Percentiles rank a stretch among this genome's conserved stretches.
phyloP scores from a whole-genome alignment of 768 basidiomycete genomes.

The Termitomyces sp. region DNA sequence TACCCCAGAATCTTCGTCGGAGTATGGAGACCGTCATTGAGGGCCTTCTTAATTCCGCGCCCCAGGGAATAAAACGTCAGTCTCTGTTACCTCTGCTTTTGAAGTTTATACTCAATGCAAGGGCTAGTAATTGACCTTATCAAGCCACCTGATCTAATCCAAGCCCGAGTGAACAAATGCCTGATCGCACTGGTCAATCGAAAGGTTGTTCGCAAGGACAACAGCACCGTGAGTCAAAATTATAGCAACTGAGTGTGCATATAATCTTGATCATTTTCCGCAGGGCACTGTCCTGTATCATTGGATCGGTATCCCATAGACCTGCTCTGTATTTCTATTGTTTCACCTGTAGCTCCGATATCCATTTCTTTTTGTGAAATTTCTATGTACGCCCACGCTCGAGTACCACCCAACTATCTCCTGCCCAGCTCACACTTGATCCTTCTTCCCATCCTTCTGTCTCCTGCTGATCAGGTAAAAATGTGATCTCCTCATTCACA shows the following conservation, averaged over 20 bases:
- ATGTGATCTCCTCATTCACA: neutral
- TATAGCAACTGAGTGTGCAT: neutral
- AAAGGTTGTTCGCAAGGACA: constrained; percentile 80
- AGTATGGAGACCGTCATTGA: constrained; percentile 82
- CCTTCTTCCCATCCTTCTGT: constrained; percentile 9
- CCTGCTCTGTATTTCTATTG: neutral
- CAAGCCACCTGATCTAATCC: constrained; percentile 76
- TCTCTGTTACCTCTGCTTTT: neutral
- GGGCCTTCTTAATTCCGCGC: constrained; percentile 62
- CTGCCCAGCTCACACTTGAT: constrained; percentile 9
- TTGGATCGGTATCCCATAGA: constrained; percentile 59
- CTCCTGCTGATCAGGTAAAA: constrained; percentile 10
- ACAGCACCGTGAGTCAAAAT: constrained; percentile 42
- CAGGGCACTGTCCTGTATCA: constrained; percentile 68
- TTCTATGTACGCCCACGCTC: constrained; percentile 3
- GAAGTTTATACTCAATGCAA: neutral
- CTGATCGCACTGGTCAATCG: constrained; percentile 87
- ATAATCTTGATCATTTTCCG: neutral
- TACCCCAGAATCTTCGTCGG: constrained; percentile 58
- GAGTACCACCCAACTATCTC: constrained; percentile 11
- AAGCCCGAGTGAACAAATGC: constrained; percentile 91
- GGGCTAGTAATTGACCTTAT: constrained; percentile 71
- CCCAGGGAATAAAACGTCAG: constrained; percentile 61
- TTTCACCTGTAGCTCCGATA: neutral
- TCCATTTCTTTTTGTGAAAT: neutral